Conservation (phyloP, 768 basidiomycete species). For the Boletus subparvulus region DNA sequence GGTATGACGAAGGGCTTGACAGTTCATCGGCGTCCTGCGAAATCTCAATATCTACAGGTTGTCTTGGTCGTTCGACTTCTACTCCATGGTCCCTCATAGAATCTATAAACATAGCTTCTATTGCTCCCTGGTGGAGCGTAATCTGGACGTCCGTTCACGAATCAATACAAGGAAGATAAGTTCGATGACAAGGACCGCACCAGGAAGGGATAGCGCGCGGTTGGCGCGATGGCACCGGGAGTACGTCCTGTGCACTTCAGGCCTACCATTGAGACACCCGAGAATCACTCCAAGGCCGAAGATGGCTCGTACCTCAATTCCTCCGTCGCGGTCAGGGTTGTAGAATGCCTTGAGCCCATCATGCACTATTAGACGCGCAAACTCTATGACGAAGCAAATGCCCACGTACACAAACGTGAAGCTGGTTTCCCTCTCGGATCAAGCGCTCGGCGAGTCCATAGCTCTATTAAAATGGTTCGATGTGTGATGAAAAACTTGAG, state of each 20-base stretch:
- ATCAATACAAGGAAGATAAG: neutral
- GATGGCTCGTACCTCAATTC: conserved; percentile 51
- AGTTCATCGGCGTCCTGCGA: conserved; percentile 40
- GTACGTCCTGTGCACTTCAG: conserved; percentile 59
- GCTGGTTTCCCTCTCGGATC: conserved; percentile 60
- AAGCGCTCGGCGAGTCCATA: conserved; percentile 72
- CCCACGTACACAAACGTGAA: conserved; percentile 62
- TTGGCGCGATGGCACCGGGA: conserved; percentile 58
- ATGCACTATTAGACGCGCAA: neutral
- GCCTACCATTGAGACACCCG: neutral
- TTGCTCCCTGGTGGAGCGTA: conserved; percentile 42
- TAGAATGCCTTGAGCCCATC: conserved; percentile 60
- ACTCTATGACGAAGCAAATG: neutral
- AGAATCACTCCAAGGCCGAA: neutral
- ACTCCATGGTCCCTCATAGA: conserved; percentile 35
- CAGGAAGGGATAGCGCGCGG: conserved; percentile 72
- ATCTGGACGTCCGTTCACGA: conserved; percentile 19
- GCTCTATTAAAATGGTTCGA: conserved; percentile 44
- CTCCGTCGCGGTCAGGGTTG: conserved; percentile 59
- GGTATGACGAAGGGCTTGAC: conserved; percentile 28
- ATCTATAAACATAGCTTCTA: conserved; percentile 43
- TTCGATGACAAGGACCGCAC: conserved; percentile 31
- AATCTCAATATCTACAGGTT: conserved; percentile 32
- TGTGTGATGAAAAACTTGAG: neutral
- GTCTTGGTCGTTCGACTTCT: conserved; percentile 37